These are phyloP conservation scores for Floccularia luteovirens DNA, from an alignment of 768 basidiomycete species.

Conservation along the genomic window DNA sequence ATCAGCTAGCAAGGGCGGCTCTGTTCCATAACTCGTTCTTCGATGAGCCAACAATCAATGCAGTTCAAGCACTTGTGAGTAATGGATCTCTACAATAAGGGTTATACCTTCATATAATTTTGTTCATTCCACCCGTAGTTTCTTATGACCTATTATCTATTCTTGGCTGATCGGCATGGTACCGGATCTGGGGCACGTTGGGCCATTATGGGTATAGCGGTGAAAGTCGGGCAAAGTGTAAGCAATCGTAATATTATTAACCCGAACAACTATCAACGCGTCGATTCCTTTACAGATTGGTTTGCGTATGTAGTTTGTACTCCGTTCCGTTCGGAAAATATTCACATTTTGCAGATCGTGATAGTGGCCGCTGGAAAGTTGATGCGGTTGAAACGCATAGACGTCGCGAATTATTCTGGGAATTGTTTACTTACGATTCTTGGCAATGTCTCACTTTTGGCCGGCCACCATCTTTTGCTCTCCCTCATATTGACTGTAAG, in stretches of 20 bases:
- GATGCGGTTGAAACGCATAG: constrained; percentile 50
- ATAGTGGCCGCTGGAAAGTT: constrained; percentile 62
- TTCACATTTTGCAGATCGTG: constrained; percentile 41
- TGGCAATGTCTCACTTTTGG: constrained; percentile 65
- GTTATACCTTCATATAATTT: constrained; percentile 4
- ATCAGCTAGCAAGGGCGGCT: constrained; percentile 58
- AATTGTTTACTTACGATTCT: constrained; percentile 46
- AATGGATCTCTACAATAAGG: not conserved
- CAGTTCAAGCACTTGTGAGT: constrained; percentile 61
- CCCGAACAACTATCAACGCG: not conserved
- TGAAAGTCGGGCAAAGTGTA: constrained; percentile 66
- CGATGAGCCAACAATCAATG: constrained; percentile 59
- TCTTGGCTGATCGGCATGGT: constrained; percentile 62
- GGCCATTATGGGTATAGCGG: constrained; percentile 62
- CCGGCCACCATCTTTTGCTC: constrained; percentile 60
- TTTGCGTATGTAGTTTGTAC: constrained; percentile 40
- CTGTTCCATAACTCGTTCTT: constrained; percentile 59
- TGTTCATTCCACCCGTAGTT: constrained; percentile 28
- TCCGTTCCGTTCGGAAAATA: not conserved
- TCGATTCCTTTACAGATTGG: constrained; percentile 44
- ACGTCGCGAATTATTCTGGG: constrained; percentile 67
- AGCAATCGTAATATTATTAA: too few species aligned
- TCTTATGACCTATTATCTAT: constrained; percentile 66
- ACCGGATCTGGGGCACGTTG: constrained; percentile 57
- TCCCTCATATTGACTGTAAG: constrained; percentile 61